Base-by-base conservation (phyloP, 495 filamentous ascomycete genomes). In the Hyaloscypha finlandica region DNA sequence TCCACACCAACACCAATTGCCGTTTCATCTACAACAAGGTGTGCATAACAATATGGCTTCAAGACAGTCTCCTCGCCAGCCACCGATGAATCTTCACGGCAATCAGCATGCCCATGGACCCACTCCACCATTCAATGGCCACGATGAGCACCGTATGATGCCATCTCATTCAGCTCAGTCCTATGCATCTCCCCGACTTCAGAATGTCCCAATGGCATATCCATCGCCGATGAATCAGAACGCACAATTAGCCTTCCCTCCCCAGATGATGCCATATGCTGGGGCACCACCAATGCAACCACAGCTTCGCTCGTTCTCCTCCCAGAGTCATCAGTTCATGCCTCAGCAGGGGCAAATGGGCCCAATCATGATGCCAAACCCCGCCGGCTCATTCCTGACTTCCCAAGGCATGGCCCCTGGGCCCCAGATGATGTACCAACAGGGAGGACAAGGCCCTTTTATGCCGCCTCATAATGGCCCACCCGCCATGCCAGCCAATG, bases 131-230 rank as follows among this genome's bases (percentile, higher is more conserved):
- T 92, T 81, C 68, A 83, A 87, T 71, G 86, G 86, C 67, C 85
- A 86, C 68, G 92, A 96, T 66, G 91, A 92, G 64, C 92, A 95
- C 74, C 86, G 91, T 61, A 95, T 97, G 91, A 84, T 93, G 74
- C 92, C 91, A 48, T 89, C 89, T 1, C 92, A 89, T 35, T 88
- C 89, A 22, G 89, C 89, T 1, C 90, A 93, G 64, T 89, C 92
- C 1, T 86, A 80, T 70, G 89, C 88, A 5, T 96, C 94, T 8
- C 93, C 94, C 32, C 85, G 93, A 42, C 84, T 93, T 74, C 86
- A 86, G 59, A 88, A 84, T 58, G 82, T 84, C 14, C 83, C 86
- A 39, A 84, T 93, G 74, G 87, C 89, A 42, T 94, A 91, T 69
- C 86, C 86, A 6, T 89, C 86, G 4, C 85, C 86, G 6, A 91